Conservation (phyloP, 345 rosid genomes). For the Noccaea caerulescens region DNA sequence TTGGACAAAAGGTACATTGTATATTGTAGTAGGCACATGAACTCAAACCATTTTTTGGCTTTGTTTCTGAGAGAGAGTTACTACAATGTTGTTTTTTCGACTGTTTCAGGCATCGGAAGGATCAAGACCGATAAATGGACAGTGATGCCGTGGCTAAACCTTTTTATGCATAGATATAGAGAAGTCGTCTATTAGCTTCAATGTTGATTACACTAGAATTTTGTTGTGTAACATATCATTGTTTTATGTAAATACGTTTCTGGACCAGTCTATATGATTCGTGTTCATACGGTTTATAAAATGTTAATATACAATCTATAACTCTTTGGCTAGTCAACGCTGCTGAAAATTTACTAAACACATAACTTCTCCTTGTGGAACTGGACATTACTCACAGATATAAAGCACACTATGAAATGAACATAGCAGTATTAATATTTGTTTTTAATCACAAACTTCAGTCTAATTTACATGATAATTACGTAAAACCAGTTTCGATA, state of each 20-base stretch:
- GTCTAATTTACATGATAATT: slow-evolving; percentile 33
- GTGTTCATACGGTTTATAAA: neutral
- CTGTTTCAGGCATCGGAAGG: slow-evolving; percentile 26
- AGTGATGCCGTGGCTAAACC: slow-evolving; percentile 1
- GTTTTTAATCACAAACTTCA: slow-evolving; percentile 7
- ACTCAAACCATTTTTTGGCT: neutral
- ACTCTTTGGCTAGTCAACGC: neutral
- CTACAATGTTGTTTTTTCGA: neutral
- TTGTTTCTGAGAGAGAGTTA: neutral
- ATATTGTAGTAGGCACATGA: neutral
- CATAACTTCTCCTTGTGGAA: slow-evolving; percentile 39
- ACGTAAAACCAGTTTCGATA: slow-evolving; percentile 12
- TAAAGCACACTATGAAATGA: slow-evolving; percentile 1
- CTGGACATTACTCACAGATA: slow-evolving; percentile 57
- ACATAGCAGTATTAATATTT: neutral
- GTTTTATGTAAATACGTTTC: neutral
- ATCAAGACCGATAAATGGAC: slow-evolving; percentile 22
- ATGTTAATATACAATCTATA: neutral
- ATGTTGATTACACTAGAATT: neutral
- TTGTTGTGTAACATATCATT: neutral
- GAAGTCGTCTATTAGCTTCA: neutral
- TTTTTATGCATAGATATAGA: neutral
- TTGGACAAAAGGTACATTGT: slow-evolving; percentile 52
- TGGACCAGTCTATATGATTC: neutral
- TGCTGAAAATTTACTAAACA: neutral